A percentile compares a stretch with the other conserved stretches of the same genome.
Conservation (phyloP, 306 rosid genomes). For the Vicia faba region DNA sequence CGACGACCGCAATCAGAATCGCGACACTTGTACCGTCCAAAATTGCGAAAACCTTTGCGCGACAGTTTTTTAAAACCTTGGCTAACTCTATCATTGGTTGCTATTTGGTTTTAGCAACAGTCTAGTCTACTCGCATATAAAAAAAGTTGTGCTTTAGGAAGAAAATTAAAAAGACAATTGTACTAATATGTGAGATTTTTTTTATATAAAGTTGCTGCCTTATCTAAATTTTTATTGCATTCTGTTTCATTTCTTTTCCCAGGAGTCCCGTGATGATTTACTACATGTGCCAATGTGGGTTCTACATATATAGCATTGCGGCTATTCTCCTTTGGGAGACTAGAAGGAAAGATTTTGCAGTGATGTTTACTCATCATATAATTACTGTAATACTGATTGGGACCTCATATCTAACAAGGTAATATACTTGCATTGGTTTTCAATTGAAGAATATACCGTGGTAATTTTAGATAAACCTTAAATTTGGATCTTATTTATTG, state of each 20-base stretch:
- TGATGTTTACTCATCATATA: conserved; percentile 96
- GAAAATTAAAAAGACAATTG: conserved; percentile 18
- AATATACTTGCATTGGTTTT: conserved; percentile 18
- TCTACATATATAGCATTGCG: conserved; percentile 84
- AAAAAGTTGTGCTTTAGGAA: no score
- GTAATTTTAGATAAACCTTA: conserved; percentile 26
- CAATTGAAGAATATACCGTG: conserved; percentile 15
- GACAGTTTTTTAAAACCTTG: no score
- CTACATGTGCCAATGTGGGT: conserved; percentile 94
- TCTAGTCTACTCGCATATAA: background rate
- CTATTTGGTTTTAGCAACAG: conserved; percentile 29
- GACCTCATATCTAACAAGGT: conserved; percentile 78
- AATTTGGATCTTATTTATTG: conserved; percentile 25
- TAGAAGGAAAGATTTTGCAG: conserved; percentile 92
- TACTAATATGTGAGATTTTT: conserved; percentile 29
- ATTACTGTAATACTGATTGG: conserved; percentile 81
- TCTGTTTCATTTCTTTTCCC: conserved; percentile 43
- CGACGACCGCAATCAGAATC: no score
- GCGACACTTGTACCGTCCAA: no score
- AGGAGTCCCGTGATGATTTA: conserved; percentile 71
- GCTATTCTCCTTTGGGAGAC: conserved; percentile 96
- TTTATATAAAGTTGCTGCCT: conserved; percentile 4
- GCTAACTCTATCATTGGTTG: conserved; percentile 25
- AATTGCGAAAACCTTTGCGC: no score
- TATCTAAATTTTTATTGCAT: conserved; percentile 38